These are phyloP conservation scores for Sapria himalayana DNA, from an alignment of 345 rosid genomes.

Conservation along the genomic window DNA sequence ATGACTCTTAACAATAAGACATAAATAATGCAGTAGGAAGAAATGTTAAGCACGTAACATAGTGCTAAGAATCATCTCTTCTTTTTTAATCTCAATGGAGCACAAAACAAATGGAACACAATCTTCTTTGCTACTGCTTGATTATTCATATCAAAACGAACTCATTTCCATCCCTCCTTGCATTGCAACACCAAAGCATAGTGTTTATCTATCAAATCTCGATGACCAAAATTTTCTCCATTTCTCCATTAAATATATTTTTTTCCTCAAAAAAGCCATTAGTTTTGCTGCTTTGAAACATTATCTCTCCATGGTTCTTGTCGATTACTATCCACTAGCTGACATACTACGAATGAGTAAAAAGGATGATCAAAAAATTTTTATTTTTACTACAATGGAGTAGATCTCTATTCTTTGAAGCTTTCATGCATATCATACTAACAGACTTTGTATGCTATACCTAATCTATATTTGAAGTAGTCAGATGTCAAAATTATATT, in stretches of 20 bases:
- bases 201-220: conserved; percentile 61
- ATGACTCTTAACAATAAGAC: no score
- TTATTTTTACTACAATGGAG: conserved; percentile 51
- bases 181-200: conserved; percentile 41
- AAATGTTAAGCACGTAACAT: no score
- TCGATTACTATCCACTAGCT: conserved; percentile 76
- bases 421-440: conserved; percentile 64
- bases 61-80: no score
- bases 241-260: conserved; percentile 82
- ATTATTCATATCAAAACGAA: conserved; percentile 31
- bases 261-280: conserved; percentile 32
- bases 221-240: conserved; percentile 87
- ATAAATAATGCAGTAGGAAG: no score
- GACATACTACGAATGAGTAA: conserved; percentile 35
- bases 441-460: no score
- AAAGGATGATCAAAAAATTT: conserved; percentile 31
- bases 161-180: conserved; percentile 34
- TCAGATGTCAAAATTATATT: no score
- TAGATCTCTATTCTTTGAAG: conserved; percentile 75
- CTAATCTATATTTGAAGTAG: no score
- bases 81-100: no score
- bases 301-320: conserved; percentile 52
- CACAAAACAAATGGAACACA: no score
- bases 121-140: no score
- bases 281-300: conserved; percentile 22